phyloP scores from a whole-genome alignment of 495 filamentous ascomycete genomes.

The Trypethelium eluteriae region DNA sequence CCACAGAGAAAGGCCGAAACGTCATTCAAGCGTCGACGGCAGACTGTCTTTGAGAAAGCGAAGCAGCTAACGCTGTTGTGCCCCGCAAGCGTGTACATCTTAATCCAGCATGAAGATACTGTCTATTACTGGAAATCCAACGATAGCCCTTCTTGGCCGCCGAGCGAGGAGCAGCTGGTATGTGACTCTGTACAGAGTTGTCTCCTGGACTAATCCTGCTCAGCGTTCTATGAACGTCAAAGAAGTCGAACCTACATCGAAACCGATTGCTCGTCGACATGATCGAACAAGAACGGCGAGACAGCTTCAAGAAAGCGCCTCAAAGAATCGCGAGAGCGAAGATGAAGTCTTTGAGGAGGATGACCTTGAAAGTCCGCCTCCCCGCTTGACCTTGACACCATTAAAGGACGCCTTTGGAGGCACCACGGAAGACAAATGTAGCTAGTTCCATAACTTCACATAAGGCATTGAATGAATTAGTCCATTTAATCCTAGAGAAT shows the following conservation, averaged over 20 bases:
- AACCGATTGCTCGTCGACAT: background rate
- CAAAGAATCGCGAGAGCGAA: background rate
- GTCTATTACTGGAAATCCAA: background rate
- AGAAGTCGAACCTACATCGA: background rate
- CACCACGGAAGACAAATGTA: background rate
- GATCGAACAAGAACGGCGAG: background rate
- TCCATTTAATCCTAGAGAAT: too few relatives aligned
- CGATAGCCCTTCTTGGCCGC: background rate
- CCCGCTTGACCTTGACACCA: background rate
- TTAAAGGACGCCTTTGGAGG: background rate
- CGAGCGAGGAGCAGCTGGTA: background rate
- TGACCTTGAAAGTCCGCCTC: background rate
- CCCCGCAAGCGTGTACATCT: background rate
- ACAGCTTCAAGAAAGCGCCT: background rate
- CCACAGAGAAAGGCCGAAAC: background rate
- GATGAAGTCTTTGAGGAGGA: background rate
- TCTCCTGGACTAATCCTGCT: background rate
- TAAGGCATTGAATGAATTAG: too few relatives aligned
- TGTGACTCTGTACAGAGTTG: background rate
- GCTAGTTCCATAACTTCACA: conserved; percentile 9
- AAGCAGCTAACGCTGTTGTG: background rate
- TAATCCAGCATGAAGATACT: background rate
- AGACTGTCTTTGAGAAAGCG: background rate
- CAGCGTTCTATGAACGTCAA: background rate
- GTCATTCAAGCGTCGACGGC: conserved; percentile 5